Base-by-base conservation (phyloP, 306 rosid species). In the Lablab purpureus region DNA sequence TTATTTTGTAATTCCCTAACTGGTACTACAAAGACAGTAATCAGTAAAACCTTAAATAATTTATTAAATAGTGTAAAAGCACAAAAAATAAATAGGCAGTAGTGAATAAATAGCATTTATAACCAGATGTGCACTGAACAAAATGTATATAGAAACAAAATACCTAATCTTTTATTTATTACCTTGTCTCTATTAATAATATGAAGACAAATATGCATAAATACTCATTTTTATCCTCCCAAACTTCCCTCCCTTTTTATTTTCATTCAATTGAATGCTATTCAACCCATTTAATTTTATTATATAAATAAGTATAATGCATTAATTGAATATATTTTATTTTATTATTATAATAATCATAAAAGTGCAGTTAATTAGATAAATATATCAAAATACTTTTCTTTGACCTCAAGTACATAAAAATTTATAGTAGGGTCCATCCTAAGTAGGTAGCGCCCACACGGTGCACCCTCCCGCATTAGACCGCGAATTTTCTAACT, bases 391-490 rank as follows among this genome's bases (percentile, higher is more conserved):
- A 72, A 54, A 34, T 55, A 9, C 36, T 54, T 72, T 72, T 11
- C 65, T 72, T 51, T 72, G 0, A 2, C 3, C 30, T 14, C 71
- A 73, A 37, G 56, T 40, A 23, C 76, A 22, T 27, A 7, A n/a
- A 18, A 18, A 23, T 5, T 19, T 0, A 11, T 18, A 49, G 22
- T 50, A 12, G 73, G 73, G 73, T 50, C 79, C 50, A 32, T 3
- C 15, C 1, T 6, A 46, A 49, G 36, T 13, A 4, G 8, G 18
- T 17, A 3, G 19, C 72, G 55, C n/a, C 34, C 73, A 14, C 50
- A 64, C 65, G 10, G 36, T 82, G 65, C 32, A 76, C 85, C 14
- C 5, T 71, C 32, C 22, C 74, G 7, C 67, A 76, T 4, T 8
- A 46, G 30, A 69, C 40, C 69, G 28, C 25, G 4, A 59, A 41